phyloP scores from a whole-genome alignment of 164 flowering plant species.

The Liriodendron chinense region DNA sequence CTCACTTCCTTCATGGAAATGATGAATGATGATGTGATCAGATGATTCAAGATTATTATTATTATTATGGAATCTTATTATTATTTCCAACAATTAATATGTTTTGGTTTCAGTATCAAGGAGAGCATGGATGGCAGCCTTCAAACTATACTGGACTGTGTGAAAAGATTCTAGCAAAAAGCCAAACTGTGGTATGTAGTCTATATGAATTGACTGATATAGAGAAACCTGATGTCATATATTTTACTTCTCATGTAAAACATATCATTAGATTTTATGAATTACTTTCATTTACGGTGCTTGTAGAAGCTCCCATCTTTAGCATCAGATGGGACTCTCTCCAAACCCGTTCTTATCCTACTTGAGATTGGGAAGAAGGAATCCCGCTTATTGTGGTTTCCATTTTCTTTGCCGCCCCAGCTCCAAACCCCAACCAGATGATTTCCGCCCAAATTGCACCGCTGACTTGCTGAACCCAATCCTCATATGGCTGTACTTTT shows the following conservation, averaged over 20 bases:
- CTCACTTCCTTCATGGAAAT: neutral
- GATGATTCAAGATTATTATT: neutral
- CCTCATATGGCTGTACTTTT: neutral
- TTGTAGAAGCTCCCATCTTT: neutral
- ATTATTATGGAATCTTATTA: neutral
- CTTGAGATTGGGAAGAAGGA: neutral
- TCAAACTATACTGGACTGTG: constrained; percentile 80
- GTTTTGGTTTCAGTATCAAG: constrained; percentile 73
- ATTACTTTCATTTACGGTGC: neutral
- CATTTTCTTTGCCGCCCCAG: neutral
- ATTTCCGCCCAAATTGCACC: neutral
- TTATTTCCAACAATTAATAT: neutral
- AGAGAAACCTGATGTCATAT: neutral
- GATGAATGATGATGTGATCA: too few species aligned
- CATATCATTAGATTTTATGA: neutral
- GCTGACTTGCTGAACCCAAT: too few species aligned
- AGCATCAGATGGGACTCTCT: neutral
- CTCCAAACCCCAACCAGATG: neutral
- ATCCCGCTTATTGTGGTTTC: neutral
- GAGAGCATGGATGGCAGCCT: constrained; percentile 89
- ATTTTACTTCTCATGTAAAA: neutral
- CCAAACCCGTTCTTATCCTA: neutral
- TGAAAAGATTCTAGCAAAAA: constrained; percentile 85
- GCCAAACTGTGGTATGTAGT: constrained; percentile 92
- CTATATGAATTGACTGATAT: neutral